Conservation (phyloP, 2,329 filamentous ascomycete species). For the Celoporthe dispersa region DNA sequence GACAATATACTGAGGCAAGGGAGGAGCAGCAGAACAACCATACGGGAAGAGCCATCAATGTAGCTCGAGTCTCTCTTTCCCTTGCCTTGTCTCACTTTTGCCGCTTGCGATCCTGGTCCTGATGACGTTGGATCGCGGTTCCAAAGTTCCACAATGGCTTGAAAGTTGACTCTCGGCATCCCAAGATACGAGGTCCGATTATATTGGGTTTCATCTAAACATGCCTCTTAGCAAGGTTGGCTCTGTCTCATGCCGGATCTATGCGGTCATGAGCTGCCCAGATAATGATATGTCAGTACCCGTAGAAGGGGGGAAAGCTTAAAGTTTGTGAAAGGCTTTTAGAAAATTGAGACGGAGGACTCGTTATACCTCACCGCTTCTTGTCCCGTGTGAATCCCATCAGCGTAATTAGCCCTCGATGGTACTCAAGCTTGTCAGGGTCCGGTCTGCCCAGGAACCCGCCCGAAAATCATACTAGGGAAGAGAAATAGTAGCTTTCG, state of each 20-base stretch:
- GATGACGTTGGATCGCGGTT: neutral
- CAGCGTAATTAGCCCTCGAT: neutral
- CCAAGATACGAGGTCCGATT: neutral
- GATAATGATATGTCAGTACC: neutral
- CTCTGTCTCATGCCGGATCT: neutral
- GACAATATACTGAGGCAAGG: neutral
- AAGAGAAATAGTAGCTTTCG: too few relatives aligned
- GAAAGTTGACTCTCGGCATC: neutral
- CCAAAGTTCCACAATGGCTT: neutral
- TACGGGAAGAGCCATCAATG: neutral
- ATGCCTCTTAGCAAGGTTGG: neutral
- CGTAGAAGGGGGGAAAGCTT: neutral
- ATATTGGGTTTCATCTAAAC: neutral
- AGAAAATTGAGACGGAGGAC: neutral
- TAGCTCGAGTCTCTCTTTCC: neutral
- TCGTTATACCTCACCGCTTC: neutral
- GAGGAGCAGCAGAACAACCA: neutral
- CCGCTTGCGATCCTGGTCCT: neutral
- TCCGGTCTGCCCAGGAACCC: neutral
- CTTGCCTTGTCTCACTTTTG: neutral
- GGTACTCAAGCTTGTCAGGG: neutral
- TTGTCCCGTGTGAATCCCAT: neutral
- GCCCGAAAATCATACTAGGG: neutral
- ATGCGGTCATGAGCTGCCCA: neutral
- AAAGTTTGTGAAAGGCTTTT: neutral